These are phyloP conservation scores for Diaporthe sp. DNA, from an alignment of 2,329 filamentous ascomycete genomes.

Conservation along the genomic window DNA sequence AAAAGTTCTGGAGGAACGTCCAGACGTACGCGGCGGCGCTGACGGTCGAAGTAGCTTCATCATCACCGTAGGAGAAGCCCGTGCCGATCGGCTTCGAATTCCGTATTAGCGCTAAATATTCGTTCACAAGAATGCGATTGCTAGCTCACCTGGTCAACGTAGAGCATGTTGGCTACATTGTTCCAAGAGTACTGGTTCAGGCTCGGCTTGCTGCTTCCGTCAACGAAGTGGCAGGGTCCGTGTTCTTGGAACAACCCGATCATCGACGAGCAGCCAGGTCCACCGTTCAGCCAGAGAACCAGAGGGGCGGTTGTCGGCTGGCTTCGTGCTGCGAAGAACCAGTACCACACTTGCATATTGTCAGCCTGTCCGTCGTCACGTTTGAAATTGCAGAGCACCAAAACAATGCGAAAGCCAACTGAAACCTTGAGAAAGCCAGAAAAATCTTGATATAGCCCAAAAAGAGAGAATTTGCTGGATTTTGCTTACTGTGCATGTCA, in stretches of 20 bases:
- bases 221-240: constrained; percentile 58
- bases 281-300: constrained; percentile 54
- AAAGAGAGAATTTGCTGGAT: too few species aligned
- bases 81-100: constrained; percentile 42
- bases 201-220: constrained; percentile 51
- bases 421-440: too few species aligned
- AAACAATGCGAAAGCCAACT: neutral
- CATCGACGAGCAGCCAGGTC: constrained; percentile 55
- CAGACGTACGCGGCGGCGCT: constrained; percentile 65
- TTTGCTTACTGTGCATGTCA: constrained; percentile 42
- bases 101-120: neutral
- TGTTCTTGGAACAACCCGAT: constrained; percentile 57
- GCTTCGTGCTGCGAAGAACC: constrained; percentile 52
- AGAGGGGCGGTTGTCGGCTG: constrained; percentile 49
- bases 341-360: constrained; percentile 33
- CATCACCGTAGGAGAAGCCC: constrained; percentile 53
- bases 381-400: neutral
- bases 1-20: constrained; percentile 71
- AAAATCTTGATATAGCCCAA: neutral
- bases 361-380: neutral
- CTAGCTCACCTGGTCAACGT: constrained; percentile 47
- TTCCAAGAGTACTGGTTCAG: constrained; percentile 60
- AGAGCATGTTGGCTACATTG: constrained; percentile 57
- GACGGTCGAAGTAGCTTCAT: constrained; percentile 54
- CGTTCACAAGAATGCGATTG: accelerated